Evolutionary conservation across 345 rosid species (phyloP).

Genomic region (Corchorus capsularis): DNA sequence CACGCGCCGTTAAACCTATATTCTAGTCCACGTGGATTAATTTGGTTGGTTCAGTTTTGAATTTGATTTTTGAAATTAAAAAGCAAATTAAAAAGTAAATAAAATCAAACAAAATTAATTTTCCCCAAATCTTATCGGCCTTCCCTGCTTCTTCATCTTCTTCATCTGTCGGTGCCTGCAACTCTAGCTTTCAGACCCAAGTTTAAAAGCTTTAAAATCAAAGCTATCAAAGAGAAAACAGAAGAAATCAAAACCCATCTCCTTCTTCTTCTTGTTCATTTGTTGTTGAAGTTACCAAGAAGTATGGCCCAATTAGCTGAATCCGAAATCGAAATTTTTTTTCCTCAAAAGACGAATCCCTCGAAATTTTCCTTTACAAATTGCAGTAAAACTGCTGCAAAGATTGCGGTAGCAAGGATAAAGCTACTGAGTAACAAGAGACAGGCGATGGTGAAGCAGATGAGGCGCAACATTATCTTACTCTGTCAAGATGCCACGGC

Average conservation of each 20-base stretch:
- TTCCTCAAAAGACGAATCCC: too few species aligned
- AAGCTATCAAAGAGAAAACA: conserved; percentile 64
- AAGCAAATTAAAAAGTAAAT: too few species aligned
- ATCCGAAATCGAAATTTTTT: too few species aligned
- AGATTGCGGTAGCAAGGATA: conserved; percentile 94
- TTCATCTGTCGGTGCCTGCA: neutral
- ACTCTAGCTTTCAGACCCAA: conserved; percentile 27
- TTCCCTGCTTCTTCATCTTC: too few species aligned
- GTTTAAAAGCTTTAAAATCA: conserved; percentile 40
- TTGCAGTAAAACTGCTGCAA: conserved; percentile 87
- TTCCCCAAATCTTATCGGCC: too few species aligned
- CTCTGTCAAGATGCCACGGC: conserved; percentile 28
- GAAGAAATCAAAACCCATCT: conserved; percentile 40
- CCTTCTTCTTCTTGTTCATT: conserved; percentile 39
- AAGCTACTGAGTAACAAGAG: conserved; percentile 89
- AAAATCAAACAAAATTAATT: too few species aligned
- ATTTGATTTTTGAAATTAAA: too few species aligned
- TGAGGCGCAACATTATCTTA: conserved; percentile 89
- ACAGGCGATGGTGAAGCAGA: conserved; percentile 79
- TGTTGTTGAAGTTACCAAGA: conserved; percentile 71
- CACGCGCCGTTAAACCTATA: too few species aligned
- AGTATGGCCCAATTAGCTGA: conserved; percentile 52
- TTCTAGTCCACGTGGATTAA: too few species aligned
- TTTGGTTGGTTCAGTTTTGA: too few species aligned
- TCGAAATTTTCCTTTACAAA: neutral